Evolutionary conservation across 2,329 filamentous ascomycete species (phyloP).

Genomic region (Talaromyces verruculosus): DNA sequence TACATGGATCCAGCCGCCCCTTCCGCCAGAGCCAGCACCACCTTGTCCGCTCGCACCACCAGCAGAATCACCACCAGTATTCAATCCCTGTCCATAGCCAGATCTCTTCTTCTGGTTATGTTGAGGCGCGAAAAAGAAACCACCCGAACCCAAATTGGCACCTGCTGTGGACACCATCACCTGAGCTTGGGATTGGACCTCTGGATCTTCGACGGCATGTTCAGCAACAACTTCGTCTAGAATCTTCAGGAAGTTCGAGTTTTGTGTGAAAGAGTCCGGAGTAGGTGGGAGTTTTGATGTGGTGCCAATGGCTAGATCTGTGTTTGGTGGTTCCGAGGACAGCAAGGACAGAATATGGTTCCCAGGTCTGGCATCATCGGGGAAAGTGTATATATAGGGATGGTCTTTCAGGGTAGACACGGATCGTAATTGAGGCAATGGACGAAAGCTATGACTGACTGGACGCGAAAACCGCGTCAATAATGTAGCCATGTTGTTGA

Average conservation of each 20-base stretch:
- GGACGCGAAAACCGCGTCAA: conserved; percentile 24
- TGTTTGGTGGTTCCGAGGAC: conserved; percentile 54
- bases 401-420: conserved; percentile 41
- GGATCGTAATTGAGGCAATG: conserved; percentile 31
- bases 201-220: conserved; percentile 57
- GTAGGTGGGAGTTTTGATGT: conserved; percentile 57
- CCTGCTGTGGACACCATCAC: conserved; percentile 61
- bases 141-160: conserved; percentile 53
- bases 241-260: conserved; percentile 56
- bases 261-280: conserved; percentile 56
- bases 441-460: conserved; percentile 18
- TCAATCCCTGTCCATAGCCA: conserved; percentile 35
- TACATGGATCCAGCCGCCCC: conserved; percentile 64
- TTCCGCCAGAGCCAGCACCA: conserved; percentile 57
- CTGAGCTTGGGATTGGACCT: conserved; percentile 58
- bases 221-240: conserved; percentile 57
- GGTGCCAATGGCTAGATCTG: conserved; percentile 56
- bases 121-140: conserved; percentile 46
- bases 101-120: conserved; percentile 33
- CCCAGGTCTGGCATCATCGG: conserved; percentile 39
- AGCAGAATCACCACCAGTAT: conserved; percentile 49
- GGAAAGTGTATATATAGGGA: conserved; percentile 52
- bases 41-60: conserved; percentile 61
- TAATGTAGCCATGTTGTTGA: conserved; percentile 29
- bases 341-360: conserved; percentile 57